A percentile compares a stretch with the other conserved stretches of the same genome.
Evolutionary conservation across 2,329 filamentous ascomycete species (phyloP).

Genomic region (Aspergillus sergii): DNA sequence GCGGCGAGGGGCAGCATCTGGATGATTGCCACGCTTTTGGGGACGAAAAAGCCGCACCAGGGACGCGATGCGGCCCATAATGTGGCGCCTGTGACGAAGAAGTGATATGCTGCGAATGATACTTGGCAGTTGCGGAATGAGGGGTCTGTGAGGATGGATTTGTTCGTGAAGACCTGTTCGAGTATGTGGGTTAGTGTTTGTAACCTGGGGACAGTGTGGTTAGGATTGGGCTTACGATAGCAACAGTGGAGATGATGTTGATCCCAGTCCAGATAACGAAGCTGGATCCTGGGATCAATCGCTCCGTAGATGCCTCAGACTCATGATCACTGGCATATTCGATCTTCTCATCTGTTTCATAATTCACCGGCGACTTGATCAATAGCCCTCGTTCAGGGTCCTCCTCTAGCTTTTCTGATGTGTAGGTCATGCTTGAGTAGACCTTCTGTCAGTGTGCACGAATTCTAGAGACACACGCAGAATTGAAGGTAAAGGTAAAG

Average conservation of each 20-base stretch:
- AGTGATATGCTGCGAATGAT: conserved; percentile 27
- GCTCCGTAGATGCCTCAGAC: neutral
- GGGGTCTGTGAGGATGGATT: conserved; percentile 21
- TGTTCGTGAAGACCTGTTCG: conserved; percentile 26
- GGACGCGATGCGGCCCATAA: conserved; percentile 22
- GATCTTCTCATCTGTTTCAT: conserved; percentile 4
- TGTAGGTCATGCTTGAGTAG: conserved; percentile 1
- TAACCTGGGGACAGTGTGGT: neutral
- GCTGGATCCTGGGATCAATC: conserved; percentile 1
- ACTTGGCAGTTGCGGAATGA: conserved; percentile 25
- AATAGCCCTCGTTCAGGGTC: conserved; percentile 3
- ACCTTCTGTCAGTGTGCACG: neutral
- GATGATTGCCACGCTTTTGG: conserved; percentile 16
- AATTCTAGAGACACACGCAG: neutral
- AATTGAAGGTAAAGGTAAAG: neutral
- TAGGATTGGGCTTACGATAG: conserved; percentile 18
- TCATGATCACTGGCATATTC: conserved; percentile 1
- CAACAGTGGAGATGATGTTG: conserved; percentile 24
- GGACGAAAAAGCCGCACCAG: conserved; percentile 21
- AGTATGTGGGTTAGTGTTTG: neutral
- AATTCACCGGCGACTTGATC: neutral
- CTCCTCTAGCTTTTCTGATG: conserved; percentile 2
- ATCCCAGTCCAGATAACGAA: conserved; percentile 22
- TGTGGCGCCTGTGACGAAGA: conserved; percentile 24
- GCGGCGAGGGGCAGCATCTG: conserved; percentile 23